Base-by-base conservation (phyloP, 2,329 filamentous ascomycete genomes). In the Fusarium sp. region DNA sequence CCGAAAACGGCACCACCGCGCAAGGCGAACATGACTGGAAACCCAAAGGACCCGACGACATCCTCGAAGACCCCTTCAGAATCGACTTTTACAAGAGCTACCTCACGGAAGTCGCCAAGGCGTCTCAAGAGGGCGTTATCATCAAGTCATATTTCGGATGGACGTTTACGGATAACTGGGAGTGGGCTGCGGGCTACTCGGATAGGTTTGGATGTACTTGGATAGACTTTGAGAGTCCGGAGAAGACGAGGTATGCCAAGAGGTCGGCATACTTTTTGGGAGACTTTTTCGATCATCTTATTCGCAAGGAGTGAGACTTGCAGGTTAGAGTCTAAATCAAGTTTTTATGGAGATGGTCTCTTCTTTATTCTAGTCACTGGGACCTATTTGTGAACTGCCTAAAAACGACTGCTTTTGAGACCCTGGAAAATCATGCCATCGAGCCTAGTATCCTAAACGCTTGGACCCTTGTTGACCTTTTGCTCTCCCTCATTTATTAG, bases 161-260 rank as follows among this genome's bases (percentile, higher is more conserved):
- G 83, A 84, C 82, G 0, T 84, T 85, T 48, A 81, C 81, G 0
- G 84, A 85, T 62, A 85, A 85, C n/a, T 85, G 84, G 83, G 82
- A 85, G 68, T 85, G 84, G 84, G 81, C 83, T n/a, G 82, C 82
- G 2, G 84, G 84, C 0, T 85, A 77, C 63, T 81, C 80, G 0
- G 83, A 84, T 66, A 76, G 84, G 1, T 85, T 85, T 45, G 84
- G 84, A 0, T 80, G 80, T 10, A 84, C 82, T 0, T 86, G 83
- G 82, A 78, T 85, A 6, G 83, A 85, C 64, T 85, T 83, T 56
- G 67, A 73, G 30, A 52, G 67, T 25, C 66, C 74, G 0, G 58
- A 70, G 23, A 73, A 65, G 60, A 64, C 57, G 13, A 71, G 75
- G n/a, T 77, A 75, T 59, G 73, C 76, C 0, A 77, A 77, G 60